These are phyloP conservation scores for Russula olivacea DNA, from an alignment of 768 basidiomycete genomes.

Conservation along the genomic window DNA sequence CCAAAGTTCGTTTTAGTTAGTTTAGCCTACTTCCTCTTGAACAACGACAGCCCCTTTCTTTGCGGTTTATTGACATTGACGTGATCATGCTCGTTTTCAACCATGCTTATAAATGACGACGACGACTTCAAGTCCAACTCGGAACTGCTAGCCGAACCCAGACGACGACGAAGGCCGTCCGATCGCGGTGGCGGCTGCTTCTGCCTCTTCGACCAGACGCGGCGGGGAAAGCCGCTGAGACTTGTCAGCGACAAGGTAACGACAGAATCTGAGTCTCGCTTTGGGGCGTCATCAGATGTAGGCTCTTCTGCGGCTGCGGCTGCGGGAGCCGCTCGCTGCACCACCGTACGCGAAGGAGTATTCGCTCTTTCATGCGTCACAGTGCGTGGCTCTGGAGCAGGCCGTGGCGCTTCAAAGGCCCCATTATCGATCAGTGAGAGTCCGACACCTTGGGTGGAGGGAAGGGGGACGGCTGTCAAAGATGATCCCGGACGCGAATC, in stretches of 20 bases:
- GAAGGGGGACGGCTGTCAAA: not conserved
- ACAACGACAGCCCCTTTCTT: slow-evolving; percentile 11
- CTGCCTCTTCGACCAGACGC: slow-evolving; percentile 8
- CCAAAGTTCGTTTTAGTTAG: too few relatives aligned
- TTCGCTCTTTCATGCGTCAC: not conserved
- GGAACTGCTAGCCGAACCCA: slow-evolving; percentile 9
- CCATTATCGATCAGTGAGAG: slow-evolving; percentile 13
- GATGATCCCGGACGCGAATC: not conserved
- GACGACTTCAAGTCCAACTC: slow-evolving; percentile 9
- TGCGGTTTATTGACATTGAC: slow-evolving; percentile 3
- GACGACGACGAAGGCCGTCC: not conserved
- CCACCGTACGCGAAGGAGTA: not conserved
- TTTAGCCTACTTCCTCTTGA: slow-evolving; percentile 6
- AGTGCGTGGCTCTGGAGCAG: slow-evolving; percentile 5
- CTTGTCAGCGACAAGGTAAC: slow-evolving; percentile 1
- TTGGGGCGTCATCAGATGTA: not conserved
- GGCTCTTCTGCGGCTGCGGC: not conserved
- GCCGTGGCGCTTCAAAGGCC: slow-evolving; percentile 20
- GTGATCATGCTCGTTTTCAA: not conserved
- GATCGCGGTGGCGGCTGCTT: slow-evolving; percentile 4
- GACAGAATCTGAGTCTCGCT: not conserved
- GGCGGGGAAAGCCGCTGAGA: slow-evolving; percentile 9
- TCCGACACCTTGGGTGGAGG: not conserved
- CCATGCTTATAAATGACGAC: slow-evolving; percentile 8
- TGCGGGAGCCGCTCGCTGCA: not conserved